phyloP scores from a whole-genome alignment of 805 yeast genomes.

The Phaffomyces antillensis region DNA sequence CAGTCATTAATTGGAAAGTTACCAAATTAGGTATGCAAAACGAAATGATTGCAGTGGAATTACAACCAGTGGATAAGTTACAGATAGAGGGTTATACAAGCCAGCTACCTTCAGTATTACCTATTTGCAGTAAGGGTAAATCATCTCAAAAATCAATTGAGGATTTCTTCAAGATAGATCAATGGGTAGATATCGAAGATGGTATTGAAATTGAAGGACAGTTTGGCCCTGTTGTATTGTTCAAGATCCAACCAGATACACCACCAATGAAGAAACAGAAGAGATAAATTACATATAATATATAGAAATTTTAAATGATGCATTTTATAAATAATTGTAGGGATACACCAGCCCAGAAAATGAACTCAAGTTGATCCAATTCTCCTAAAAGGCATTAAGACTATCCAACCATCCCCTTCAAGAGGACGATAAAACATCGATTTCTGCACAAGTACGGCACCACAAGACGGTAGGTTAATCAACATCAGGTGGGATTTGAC shows the following conservation, averaged over 20 bases:
- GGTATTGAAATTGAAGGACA: conserved; percentile 5
- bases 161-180: conserved; percentile 9
- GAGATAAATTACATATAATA: not conserved
- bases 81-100: conserved; percentile 6
- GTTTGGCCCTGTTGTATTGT: conserved; percentile 10
- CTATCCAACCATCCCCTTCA: conserved; percentile 12
- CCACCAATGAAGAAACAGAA: conserved; percentile 2
- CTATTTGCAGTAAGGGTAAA: conserved; percentile 13
- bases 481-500: conserved; percentile 36
- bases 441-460: conserved; percentile 41
- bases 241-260: conserved; percentile 6
- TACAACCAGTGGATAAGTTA: conserved; percentile 12
- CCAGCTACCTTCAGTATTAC: conserved; percentile 14
- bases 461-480: conserved; percentile 26
- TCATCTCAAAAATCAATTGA: conserved; percentile 10
- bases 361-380: not conserved
- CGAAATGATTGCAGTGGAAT: conserved; percentile 15
- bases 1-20: conserved; percentile 19
- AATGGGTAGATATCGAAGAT: conserved; percentile 16
- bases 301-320: not conserved
- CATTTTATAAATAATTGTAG: conserved; percentile 10
- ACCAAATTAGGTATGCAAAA: conserved; percentile 19
- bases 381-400: conserved; percentile 23
- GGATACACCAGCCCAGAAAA: conserved; percentile 22
- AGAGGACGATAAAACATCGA: conserved; percentile 13